Evolutionary conservation across 2,329 filamentous ascomycete genomes (phyloP).

Genomic region (Tolypocladium cylindrosporum): DNA sequence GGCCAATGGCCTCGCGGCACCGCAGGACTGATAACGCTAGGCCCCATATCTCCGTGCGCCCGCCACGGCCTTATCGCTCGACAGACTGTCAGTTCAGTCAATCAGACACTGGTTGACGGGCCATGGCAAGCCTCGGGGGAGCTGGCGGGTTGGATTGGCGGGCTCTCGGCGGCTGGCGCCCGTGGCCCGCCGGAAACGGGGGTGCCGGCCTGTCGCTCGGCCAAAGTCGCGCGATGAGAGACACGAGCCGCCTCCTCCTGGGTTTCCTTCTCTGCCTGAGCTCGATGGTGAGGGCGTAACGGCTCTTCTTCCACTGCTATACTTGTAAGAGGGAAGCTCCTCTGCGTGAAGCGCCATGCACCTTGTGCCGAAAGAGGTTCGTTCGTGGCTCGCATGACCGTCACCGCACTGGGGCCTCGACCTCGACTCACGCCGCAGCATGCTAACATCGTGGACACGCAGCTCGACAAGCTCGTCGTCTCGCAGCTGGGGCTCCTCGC

Average conservation of each 20-base stretch:
- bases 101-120: background rate
- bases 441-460: background rate
- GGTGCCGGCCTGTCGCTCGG: background rate
- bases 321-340: background rate
- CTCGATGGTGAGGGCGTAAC: background rate
- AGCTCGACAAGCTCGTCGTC: conserved; percentile 95
- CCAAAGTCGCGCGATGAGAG: background rate
- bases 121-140: background rate
- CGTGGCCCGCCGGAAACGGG: background rate
- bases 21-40: background rate
- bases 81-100: background rate
- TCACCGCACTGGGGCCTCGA: background rate
- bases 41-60: background rate
- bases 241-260: background rate
- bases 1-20: background rate
- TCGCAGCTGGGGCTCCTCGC: conserved; percentile 81
- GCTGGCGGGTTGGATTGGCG: background rate
- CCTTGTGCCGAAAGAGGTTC: conserved; percentile 38
- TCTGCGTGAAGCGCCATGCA: conserved; percentile 23
- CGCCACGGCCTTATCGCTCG: background rate
- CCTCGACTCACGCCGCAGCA: too few species aligned
- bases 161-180: background rate
- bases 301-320: background rate
- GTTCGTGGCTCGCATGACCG: conserved; percentile 8
- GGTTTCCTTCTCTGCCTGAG: background rate